Conservation (phyloP, 331 rosid genomes). For the Acacia pycnantha region DNA sequence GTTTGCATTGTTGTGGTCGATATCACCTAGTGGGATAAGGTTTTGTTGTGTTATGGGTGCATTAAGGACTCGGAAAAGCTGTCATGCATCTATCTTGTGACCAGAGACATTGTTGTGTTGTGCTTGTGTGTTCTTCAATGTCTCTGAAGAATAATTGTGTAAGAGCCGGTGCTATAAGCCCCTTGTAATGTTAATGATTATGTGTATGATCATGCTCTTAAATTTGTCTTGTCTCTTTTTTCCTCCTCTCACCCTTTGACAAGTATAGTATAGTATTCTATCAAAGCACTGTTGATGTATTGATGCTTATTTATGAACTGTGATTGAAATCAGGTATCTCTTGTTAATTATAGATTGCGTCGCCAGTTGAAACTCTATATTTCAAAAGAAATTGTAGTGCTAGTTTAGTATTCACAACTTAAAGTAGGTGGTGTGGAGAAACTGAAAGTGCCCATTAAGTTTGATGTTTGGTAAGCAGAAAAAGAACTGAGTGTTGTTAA, state of each 20-base stretch:
- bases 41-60: neutral
- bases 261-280: neutral
- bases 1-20: constrained; percentile 3
- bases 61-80: neutral
- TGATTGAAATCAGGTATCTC: neutral
- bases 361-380: neutral
- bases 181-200: neutral
- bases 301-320: neutral
- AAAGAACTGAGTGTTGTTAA: neutral
- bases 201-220: constrained; percentile 20
- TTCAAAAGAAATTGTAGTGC: neutral
- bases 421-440: neutral
- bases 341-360: neutral
- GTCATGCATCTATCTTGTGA: neutral
- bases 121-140: constrained; percentile 17
- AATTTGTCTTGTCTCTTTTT: neutral
- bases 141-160: constrained; percentile 32
- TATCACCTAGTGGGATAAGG: too few relatives aligned
- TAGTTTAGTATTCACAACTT: neutral
- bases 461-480: neutral
- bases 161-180: constrained; percentile 26
- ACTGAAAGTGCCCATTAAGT: neutral
- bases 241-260: neutral
- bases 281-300: too few relatives aligned
- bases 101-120: neutral